A percentile compares a stretch with the other conserved stretches of the same genome.
Evolutionary conservation across 306 rosid species (phyloP).

Genomic region (Abrus pulchellus): DNA sequence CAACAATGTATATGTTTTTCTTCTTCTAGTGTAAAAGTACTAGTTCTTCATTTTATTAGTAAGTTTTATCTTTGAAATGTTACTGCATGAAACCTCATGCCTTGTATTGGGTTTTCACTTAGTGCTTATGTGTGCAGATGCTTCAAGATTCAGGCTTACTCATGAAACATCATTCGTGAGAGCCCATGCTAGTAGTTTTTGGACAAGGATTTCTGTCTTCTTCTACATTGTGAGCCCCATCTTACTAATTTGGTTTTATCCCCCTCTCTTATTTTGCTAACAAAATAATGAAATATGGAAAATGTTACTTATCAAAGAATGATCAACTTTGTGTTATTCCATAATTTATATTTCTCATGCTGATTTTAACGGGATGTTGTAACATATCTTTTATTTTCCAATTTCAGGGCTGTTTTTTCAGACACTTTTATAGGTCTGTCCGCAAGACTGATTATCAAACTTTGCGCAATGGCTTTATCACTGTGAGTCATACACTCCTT

Average conservation of each 20-base stretch:
- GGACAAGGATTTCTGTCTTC: conserved; percentile 75
- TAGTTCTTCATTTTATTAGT: neutral
- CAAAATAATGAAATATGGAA: neutral
- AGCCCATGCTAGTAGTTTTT: conserved; percentile 80
- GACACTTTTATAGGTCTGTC: conserved; percentile 89
- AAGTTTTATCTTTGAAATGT: conserved; percentile 24
- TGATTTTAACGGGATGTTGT: neutral
- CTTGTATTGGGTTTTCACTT: neutral
- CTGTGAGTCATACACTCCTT: conserved; percentile 61
- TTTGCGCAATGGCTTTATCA: conserved; percentile 86
- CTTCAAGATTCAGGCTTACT: conserved; percentile 84
- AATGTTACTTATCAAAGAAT: neutral
- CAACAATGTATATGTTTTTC: conserved; percentile 6
- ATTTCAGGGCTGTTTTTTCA: conserved; percentile 86
- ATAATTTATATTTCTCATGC: neutral
- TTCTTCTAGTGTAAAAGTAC: neutral
- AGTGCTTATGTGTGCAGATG: conserved; percentile 58
- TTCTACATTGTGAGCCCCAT: conserved; percentile 78
- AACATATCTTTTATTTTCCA: neutral
- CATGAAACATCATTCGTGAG: conserved; percentile 92
- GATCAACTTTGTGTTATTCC: neutral
- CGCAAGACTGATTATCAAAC: conserved; percentile 75
- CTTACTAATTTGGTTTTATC: conserved; percentile 18
- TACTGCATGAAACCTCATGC: conserved; percentile 7
- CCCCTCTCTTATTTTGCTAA: neutral